Evolutionary conservation across 805 yeast species (phyloP), one percentile per base, ranked within the genome.

Genomic region (Ogataea allantospora): DNA sequence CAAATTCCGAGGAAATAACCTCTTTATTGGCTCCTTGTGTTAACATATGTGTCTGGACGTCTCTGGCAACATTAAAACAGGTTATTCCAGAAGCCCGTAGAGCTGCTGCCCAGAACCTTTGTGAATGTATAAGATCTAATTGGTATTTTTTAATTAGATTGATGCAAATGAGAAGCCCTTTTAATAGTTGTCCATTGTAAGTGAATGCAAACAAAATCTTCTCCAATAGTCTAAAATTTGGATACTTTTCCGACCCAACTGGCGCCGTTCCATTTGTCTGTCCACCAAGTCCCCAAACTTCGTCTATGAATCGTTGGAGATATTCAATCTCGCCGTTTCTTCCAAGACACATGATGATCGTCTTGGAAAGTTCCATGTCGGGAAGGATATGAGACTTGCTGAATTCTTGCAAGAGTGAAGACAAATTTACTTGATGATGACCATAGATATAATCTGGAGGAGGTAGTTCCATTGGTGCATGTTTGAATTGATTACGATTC

Each of bases 141-240:
- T 47, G 18, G 44, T 59, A 60, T 11, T 46, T 43, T 18, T 39
- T 36, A 5, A 60, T 42, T 14, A 63, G 40, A 8, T 42, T 31
- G 27, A 51, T 48, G 35, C 59, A 47, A 10, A 54, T 34, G 16
- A 46, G 18, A 4, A 65, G 30, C n/a, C 63, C 66, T 26, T 53
- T 47, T 11, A 48, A 20, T 7, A 61, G 39, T 12, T 58, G 50
- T 20, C 51, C 49, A 35, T 62, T 61, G 40, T 52, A 53, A 6
- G 57, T 38, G 40, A 57, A 63, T 0, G 66, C 51, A 10, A 53
- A 43, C 1, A 64, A 26, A 3, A 65, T 51, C 7, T 60, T 53
- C 9, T 47, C 46, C 17, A 65, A 46, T 3, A 48, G 40, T 7
- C 39, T 29, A 17, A 38, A 40, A 34, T 53, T 39, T 5, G 70